A percentile compares a stretch with the other conserved stretches of the same genome.
phyloP scores from a whole-genome alignment of 176 grass and related monocot species.

The Phoenix roebelenii region DNA sequence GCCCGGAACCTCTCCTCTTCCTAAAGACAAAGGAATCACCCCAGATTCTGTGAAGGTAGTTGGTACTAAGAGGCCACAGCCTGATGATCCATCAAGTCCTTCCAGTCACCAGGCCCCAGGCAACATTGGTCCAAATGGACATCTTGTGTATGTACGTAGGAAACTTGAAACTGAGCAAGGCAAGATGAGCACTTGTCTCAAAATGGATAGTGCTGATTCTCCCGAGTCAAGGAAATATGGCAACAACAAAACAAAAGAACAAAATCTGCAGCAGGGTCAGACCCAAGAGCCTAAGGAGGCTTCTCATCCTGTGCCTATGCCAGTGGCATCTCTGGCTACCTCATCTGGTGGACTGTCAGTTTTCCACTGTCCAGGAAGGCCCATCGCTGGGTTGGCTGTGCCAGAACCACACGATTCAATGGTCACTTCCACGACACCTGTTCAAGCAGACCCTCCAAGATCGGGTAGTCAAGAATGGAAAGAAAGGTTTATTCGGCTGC shows the following conservation, averaged over 20 bases:
- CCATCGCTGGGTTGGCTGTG: constrained; percentile 22
- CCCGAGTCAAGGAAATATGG: constrained; percentile 29
- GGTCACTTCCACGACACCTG: constrained; percentile 5
- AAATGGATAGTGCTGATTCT: constrained; percentile 20
- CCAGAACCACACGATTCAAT: constrained; percentile 14
- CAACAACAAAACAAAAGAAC: constrained; percentile 20
- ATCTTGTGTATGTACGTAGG: constrained; percentile 82
- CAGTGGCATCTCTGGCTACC: constrained; percentile 16
- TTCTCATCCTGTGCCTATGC: not conserved
- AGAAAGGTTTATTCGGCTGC: constrained; percentile 61
- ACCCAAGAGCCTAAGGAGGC: constrained; percentile 19
- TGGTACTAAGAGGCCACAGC: constrained; percentile 52
- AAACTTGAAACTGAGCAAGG: constrained; percentile 67
- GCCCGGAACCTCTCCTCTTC: constrained; percentile 16
- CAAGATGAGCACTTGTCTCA: constrained; percentile 33
- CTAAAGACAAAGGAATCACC: constrained; percentile 33
- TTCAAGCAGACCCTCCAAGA: constrained; percentile 4
- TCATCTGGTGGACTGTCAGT: constrained; percentile 2
- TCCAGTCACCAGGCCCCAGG: constrained; percentile 23
- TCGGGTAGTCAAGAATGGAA: constrained; percentile 49
- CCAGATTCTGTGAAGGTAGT: constrained; percentile 25
- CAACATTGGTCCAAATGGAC: constrained; percentile 41
- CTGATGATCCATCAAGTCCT: constrained; percentile 30
- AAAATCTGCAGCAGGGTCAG: constrained; percentile 32
- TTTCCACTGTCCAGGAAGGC: constrained; percentile 13